Evolutionary conservation across 2,329 filamentous ascomycete species (phyloP).

Genomic region (Microsporum ferrugineum): DNA sequence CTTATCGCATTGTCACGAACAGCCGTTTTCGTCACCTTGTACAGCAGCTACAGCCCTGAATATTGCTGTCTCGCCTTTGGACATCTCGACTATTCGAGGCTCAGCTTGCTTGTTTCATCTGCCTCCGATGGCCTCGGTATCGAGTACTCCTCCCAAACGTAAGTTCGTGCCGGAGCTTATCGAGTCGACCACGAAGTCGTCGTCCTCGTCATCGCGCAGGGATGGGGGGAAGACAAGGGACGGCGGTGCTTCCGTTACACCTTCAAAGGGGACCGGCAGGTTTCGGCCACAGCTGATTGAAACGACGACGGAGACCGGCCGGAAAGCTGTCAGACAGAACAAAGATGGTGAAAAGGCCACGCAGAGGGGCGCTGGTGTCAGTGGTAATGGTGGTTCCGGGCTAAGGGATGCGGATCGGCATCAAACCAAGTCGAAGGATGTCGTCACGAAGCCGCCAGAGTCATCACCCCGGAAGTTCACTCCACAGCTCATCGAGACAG

Average conservation of each 20-base stretch:
- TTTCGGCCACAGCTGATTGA: conserved; percentile 9
- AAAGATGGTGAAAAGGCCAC: background rate
- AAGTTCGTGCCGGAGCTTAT: conserved; percentile 11
- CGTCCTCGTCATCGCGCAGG: background rate
- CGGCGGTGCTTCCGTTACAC: background rate
- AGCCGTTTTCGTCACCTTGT: background rate
- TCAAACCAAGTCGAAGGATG: background rate
- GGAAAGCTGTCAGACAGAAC: background rate
- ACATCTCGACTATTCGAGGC: background rate
- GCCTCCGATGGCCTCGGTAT: background rate
- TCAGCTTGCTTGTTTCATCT: background rate
- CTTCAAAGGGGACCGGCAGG: background rate
- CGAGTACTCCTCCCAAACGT: background rate
- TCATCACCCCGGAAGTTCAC: conserved; percentile 44
- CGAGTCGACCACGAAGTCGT: conserved; percentile 11
- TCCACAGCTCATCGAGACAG: conserved; percentile 72
- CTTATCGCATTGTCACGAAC: background rate
- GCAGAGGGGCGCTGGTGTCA: background rate
- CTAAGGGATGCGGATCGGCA: background rate
- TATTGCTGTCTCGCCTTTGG: background rate
- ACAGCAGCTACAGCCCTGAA: background rate
- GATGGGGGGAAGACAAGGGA: background rate
- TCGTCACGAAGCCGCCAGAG: background rate
- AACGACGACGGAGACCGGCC: conserved; percentile 9
- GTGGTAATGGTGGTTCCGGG: background rate